A percentile compares a stretch with the other conserved stretches of the same genome.
Conservation (phyloP, 2,329 filamentous ascomycete species). For the Calonectria honghensis region DNA sequence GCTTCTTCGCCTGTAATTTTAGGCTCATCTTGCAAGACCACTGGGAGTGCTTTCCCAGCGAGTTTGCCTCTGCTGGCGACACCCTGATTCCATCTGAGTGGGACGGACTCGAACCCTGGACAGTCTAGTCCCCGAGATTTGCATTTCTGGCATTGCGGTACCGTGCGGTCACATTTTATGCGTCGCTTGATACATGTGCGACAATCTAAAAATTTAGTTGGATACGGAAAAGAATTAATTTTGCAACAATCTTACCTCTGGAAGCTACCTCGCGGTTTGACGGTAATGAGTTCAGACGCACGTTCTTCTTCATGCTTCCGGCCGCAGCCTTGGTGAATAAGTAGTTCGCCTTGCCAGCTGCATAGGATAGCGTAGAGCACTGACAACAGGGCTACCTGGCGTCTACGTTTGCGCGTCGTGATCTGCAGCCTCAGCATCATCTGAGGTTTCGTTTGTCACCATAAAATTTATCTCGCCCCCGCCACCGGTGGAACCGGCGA, state of each 20-base stretch:
- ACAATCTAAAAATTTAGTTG: constrained; percentile 42
- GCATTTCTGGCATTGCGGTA: constrained; percentile 47
- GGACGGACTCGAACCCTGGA: constrained; percentile 45
- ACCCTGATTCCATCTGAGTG: constrained; percentile 49
- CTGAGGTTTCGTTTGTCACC: background rate
- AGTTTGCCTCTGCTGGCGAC: constrained; percentile 48
- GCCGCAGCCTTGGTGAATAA: no score
- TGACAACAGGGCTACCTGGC: background rate
- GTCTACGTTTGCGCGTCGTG: background rate
- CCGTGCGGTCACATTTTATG: constrained; percentile 50
- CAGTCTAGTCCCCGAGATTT: constrained; percentile 43
- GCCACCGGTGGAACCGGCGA: constrained; percentile 7
- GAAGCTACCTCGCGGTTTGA: constrained; percentile 42
- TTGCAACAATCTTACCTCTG: constrained; percentile 33
- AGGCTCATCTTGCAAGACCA: background rate
- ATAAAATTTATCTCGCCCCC: constrained; percentile 8
- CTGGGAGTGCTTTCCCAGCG: constrained; percentile 42
- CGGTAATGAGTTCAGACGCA: constrained; percentile 45
- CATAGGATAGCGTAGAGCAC: background rate
- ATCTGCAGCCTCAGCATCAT: background rate
- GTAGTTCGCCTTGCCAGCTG: background rate
- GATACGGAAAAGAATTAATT: background rate
- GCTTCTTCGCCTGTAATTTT: background rate
- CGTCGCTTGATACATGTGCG: constrained; percentile 46
- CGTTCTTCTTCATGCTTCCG: constrained; percentile 37